These are phyloP conservation scores for Sanghuangporus weigelae DNA, from an alignment of 1,284 basidiomycete species.

Conservation along the genomic window DNA sequence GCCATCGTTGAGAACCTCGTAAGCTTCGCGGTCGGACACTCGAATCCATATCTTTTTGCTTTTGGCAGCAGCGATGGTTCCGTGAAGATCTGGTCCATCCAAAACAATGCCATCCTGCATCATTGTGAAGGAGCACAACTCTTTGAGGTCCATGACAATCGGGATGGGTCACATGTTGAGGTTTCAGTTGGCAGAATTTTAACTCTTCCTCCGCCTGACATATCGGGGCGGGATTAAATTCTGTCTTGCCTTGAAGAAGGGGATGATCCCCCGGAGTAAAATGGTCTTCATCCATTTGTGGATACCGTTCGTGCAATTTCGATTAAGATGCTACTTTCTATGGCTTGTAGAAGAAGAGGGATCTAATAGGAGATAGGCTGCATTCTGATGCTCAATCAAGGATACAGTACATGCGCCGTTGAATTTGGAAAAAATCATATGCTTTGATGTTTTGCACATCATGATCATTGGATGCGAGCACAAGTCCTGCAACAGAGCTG, in stretches of 20 bases:
- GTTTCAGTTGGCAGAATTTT: not conserved
- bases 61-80: not conserved
- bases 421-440: too few species aligned
- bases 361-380: too few species aligned
- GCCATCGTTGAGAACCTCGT: not conserved
- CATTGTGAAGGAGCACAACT: not conserved
- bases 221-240: not conserved
- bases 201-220: not conserved
- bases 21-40: not conserved
- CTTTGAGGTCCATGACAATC: not conserved
- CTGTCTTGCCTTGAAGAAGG: too few species aligned
- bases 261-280: not conserved
- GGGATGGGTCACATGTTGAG: not conserved
- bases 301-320: too few species aligned
- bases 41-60: constrained; percentile 2
- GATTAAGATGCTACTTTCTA: too few species aligned
- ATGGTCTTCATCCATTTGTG: not conserved
- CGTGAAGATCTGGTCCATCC: not conserved
- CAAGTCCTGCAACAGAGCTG: too few species aligned
- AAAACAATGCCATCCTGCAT: not conserved
- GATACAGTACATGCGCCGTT: too few species aligned
- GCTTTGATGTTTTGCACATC: too few species aligned
- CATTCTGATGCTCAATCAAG: too few species aligned
- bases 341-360: too few species aligned
- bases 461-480: too few species aligned